Conservation (phyloP, 352 stramenopile genomes). For the Phytophthora nicotianae region DNA sequence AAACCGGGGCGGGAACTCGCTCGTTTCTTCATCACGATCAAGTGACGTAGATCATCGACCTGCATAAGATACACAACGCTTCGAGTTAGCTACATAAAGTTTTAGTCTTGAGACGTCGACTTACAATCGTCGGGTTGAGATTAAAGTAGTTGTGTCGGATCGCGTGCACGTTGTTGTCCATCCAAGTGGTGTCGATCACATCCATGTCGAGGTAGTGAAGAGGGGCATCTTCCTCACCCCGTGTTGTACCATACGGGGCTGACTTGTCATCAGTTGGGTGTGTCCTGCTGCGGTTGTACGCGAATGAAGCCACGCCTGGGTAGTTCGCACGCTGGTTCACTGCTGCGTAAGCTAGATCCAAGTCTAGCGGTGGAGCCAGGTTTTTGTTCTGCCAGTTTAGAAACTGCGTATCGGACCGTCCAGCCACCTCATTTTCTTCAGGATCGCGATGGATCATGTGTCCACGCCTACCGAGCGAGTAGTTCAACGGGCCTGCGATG, state of each 20-base stretch:
- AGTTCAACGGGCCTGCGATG: slow-evolving; percentile 47
- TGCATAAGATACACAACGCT: slow-evolving; percentile 1
- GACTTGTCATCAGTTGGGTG: slow-evolving; percentile 20
- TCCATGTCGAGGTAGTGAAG: slow-evolving; percentile 80
- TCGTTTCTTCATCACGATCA: slow-evolving; percentile 66
- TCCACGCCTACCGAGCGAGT: slow-evolving; percentile 57
- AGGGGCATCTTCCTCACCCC: slow-evolving; percentile 22
- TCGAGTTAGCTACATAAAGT: neutral
- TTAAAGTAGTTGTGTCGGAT: slow-evolving; percentile 90
- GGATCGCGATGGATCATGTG: slow-evolving; percentile 58
- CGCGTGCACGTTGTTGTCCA: slow-evolving; percentile 86
- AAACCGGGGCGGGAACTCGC: slow-evolving; percentile 55
- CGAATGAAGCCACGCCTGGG: slow-evolving; percentile 53
- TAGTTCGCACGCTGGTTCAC: slow-evolving; percentile 68
- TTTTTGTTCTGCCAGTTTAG: slow-evolving; percentile 50
- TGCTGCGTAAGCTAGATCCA: slow-evolving; percentile 56
- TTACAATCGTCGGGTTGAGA: slow-evolving; percentile 81
- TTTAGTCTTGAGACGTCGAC: slow-evolving; percentile 1
- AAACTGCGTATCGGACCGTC: slow-evolving; percentile 42
- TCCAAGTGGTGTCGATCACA: slow-evolving; percentile 89
- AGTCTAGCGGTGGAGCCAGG: slow-evolving; percentile 38
- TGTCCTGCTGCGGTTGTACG: slow-evolving; percentile 50
- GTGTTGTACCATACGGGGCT: slow-evolving; percentile 34
- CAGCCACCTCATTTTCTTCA: slow-evolving; percentile 30
- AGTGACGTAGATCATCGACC: slow-evolving; percentile 64